Evolutionary conservation across 2,329 filamentous ascomycete genomes (phyloP), one percentile per base, ranked within the genome.

Genomic region (Aspergillus pseudonomiae): DNA sequence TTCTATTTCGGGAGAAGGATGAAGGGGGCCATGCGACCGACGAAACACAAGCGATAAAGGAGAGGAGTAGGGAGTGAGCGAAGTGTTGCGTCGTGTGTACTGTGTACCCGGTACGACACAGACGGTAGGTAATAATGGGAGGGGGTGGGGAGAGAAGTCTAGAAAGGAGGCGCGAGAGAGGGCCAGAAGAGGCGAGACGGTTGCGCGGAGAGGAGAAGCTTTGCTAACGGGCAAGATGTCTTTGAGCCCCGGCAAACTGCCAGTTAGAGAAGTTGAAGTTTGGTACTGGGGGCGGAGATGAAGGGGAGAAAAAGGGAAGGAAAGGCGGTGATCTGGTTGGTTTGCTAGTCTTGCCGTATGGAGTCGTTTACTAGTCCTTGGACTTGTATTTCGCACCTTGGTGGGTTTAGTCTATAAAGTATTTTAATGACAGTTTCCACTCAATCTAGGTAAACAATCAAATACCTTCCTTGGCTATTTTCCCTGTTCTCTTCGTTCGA

Each of bases 21-120:
- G 57, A 53, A 54, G 56, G 62, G 56, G 59, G 59, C 56, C 65
- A 67, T 64, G 66, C 65, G 66, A 68, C 64, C 59, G 50, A 60
- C 57, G 46, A 60, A 28, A 45, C 28, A 60, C 12, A 24, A 60
- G 34, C 26, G 57, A 57, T 16, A 45, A 59, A 58, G 39, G 41
- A 41, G 45, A 65, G 59, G 48, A 53, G 50, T 28, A 63, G 60
- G 46, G 63, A 61, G 34, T 26, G 59, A 63, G 43, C 57, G 62
- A 39, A 24, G 52, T 39, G n/a, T 55, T 55, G 52, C 14, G 48
- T n/a, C 28, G 9, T 32, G 48, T 28, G 21, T 48, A 48, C 45
- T 48, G 26, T 26, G 21, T 48, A 16, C 45, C 45, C 45, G 21
- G 43, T 48, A 26, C 39, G n/a, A 41, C 39, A 41, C 12, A 14